Percentiles rank a stretch among this genome's conserved stretches.
These are phyloP conservation scores for Hordeum marinum DNA, from an alignment of 176 grass and related monocot species.

Conservation along the genomic window DNA sequence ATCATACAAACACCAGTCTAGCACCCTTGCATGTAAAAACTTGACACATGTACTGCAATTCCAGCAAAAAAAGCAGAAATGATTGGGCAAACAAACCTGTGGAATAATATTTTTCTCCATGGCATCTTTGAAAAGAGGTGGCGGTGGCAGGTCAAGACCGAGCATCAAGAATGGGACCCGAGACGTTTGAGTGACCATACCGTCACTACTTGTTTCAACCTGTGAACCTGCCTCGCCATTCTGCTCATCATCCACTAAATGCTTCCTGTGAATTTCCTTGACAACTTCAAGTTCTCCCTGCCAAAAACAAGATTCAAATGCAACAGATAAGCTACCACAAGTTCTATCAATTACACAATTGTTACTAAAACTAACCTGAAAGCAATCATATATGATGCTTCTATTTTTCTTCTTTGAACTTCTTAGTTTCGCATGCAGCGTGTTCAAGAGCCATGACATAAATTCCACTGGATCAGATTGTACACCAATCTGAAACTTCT, in stretches of 20 bases:
- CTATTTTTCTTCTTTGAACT: constrained; percentile 77
- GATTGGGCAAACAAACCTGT: constrained; percentile 52
- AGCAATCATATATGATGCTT: constrained; percentile 95
- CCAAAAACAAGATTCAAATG: constrained; percentile 10
- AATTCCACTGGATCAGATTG: constrained; percentile 98
- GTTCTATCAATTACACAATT: constrained; percentile 6
- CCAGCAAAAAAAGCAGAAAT: not conserved
- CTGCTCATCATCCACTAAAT: constrained; percentile 41
- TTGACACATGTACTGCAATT: not conserved
- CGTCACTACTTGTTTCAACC: constrained; percentile 38
- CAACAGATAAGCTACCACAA: not conserved
- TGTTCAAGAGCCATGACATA: constrained; percentile 96
- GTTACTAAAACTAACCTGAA: constrained; percentile 60
- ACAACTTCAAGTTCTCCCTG: constrained; percentile 98
- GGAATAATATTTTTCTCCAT: constrained; percentile 99
- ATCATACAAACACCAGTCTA: not conserved
- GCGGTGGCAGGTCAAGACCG: constrained; percentile 89
- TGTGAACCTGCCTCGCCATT: constrained; percentile 40
- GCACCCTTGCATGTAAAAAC: not conserved
- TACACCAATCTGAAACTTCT: constrained; percentile 92
- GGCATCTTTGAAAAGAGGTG: constrained; percentile 96
- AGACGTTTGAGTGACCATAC: constrained; percentile 65
- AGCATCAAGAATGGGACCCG: constrained; percentile 91
- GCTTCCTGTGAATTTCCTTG: constrained; percentile 70
- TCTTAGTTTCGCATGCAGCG: constrained; percentile 70